Conservation (phyloP, 1,139 yeast genomes). For the Chernovozyma sophiae-reginae region DNA sequence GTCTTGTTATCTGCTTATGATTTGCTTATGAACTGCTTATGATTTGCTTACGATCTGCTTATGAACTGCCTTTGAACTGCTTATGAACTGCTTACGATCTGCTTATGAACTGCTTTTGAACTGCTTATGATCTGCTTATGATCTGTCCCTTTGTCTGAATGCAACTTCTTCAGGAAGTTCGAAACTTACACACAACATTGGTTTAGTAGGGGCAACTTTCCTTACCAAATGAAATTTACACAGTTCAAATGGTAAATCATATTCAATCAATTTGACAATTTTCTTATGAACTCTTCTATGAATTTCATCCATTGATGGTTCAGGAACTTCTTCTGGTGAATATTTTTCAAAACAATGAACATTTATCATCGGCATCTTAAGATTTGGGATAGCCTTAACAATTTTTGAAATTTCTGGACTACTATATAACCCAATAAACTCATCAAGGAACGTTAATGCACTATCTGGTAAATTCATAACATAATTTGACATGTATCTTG, state of each 20-base stretch:
- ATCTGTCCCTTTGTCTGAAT: too few species aligned
- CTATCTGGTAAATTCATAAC: constrained; percentile 97
- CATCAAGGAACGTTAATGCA: constrained; percentile 80
- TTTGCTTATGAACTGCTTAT: too few species aligned
- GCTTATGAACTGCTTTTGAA: too few species aligned
- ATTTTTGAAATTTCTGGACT: constrained; percentile 32
- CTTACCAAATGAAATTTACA: constrained; percentile 78
- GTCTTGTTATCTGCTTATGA: too few species aligned
- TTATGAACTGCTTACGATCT: too few species aligned
- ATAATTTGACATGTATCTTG: constrained; percentile 62
- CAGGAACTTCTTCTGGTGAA: constrained; percentile 59
- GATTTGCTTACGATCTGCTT: too few species aligned
- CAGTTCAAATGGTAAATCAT: constrained; percentile 41
- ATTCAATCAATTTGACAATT: constrained; percentile 51
- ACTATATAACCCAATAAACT: constrained; percentile 66
- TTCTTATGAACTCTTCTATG: constrained; percentile 58
- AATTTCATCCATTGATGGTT: constrained; percentile 63
- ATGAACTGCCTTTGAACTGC: too few species aligned
- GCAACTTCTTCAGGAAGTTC: constrained; percentile 77
- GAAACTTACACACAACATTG: constrained; percentile 89
- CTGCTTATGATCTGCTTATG: too few species aligned
- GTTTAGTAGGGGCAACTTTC: constrained; percentile 93
- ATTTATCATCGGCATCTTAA: constrained; percentile 69
- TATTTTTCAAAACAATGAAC: constrained; percentile 93
- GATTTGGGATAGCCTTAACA: constrained; percentile 35